Evolutionary conservation across 371 early-diverging fungal species (phyloP), one percentile per base, ranked within the genome.

Genomic region (Blakeslea trispora): DNA sequence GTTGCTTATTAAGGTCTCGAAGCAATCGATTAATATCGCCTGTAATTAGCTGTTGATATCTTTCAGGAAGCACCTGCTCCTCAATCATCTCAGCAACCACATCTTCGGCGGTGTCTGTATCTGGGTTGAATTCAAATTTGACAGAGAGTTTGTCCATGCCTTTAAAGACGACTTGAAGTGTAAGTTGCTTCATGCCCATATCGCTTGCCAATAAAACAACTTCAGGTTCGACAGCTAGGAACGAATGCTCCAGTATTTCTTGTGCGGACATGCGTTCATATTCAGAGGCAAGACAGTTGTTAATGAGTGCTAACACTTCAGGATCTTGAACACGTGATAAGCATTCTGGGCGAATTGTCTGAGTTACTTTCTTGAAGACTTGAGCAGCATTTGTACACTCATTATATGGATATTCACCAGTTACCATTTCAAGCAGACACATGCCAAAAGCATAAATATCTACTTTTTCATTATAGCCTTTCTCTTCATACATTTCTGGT

Each of bases 401-500:
- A 40, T 77, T 79, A 71, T 94, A 95, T 9, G 96, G 95, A 72
- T 91, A 92, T 66, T 90, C 91, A 49, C 90, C 89, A 8, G 94
- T 94, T 21, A 83, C 90, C 86, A 94, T 92, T 69, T 95, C 94
- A 34, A 94, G 72, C 18, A 94, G 75, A 64, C 89, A 88, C 93
- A 96, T 91, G 58, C 96, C 96, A 78, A 94, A 96, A 18, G 96
- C 93, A 77, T 94, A 96, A 24, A 95, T 88, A 60, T 93, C 94
- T 15, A 92, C 92, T 62, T 88, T 89, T 70, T 93, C 94, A 64
- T 82, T 88, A 72, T 96, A 95, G 1, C 85, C 84, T 50, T 84
- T 81, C 61, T 93, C 95, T 54, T 91, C 89, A 58, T 96, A 95
- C 74, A 94, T 86, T 65, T 95, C 95, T 7, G 95, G 95, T 17